These are phyloP conservation scores for Circinella umbellata DNA, from an alignment of 371 early-diverging fungal species.

Conservation along the genomic window DNA sequence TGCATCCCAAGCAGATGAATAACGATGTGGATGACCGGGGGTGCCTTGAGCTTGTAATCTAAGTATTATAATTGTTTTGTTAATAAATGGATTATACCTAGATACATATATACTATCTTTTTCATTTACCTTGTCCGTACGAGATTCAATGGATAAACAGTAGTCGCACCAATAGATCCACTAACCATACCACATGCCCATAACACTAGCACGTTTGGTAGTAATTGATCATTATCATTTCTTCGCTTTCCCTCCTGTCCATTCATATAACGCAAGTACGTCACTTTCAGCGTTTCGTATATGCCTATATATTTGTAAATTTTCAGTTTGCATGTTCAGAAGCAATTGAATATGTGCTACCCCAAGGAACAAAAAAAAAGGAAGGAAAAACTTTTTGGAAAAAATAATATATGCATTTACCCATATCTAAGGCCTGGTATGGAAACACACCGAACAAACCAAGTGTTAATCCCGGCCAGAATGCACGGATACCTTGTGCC, in stretches of 20 bases:
- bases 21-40: conserved; percentile 73
- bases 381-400: not conserved
- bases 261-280: conserved; percentile 64
- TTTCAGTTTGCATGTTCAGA: too few relatives aligned
- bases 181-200: conserved; percentile 78
- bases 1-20: conserved; percentile 73
- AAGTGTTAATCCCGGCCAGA: conserved; percentile 76
- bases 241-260: conserved; percentile 37
- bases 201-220: conserved; percentile 58
- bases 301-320: conserved; percentile 34
- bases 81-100: too few relatives aligned
- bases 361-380: too few relatives aligned
- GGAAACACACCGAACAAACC: conserved; percentile 79
- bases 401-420: conserved; percentile 22
- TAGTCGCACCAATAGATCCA: conserved; percentile 73
- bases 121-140: conserved; percentile 72
- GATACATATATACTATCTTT: too few relatives aligned
- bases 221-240: not conserved
- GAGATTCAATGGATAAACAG: conserved; percentile 79
- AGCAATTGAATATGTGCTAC: too few relatives aligned
- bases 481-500: conserved; percentile 66
- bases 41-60: conserved; percentile 89
- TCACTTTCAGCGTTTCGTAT: conserved; percentile 77
- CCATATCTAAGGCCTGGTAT: conserved; percentile 82
- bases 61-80: not conserved